Conservation (phyloP, 768 basidiomycete genomes). For the Mycena leptocephala region DNA sequence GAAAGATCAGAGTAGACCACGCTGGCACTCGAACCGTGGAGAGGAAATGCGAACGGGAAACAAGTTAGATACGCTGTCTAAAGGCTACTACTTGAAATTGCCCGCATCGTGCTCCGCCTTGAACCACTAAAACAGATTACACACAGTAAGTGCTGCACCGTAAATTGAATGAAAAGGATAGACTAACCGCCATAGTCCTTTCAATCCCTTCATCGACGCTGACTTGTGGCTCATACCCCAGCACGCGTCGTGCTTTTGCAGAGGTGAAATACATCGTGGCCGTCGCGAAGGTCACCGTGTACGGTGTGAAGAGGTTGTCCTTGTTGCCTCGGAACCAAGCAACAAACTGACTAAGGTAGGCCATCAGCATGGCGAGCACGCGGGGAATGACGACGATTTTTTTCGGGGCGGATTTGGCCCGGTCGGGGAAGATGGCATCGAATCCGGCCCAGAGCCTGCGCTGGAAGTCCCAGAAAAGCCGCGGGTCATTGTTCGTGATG, state of each 20-base stretch:
- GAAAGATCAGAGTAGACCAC: no score
- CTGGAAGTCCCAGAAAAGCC: slow-evolving; percentile 83
- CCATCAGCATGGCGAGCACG: slow-evolving; percentile 40
- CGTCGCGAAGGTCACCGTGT: slow-evolving; percentile 25
- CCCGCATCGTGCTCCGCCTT: slow-evolving; percentile 18
- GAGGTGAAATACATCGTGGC: slow-evolving; percentile 17
- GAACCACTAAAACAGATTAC: neutral
- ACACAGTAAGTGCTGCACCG: neutral
- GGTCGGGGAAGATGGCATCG: slow-evolving; percentile 56
- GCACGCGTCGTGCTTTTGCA: slow-evolving; percentile 28
- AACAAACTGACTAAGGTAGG: slow-evolving; percentile 36
- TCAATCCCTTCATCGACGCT: slow-evolving; percentile 79
- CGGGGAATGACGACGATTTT: slow-evolving; percentile 27
- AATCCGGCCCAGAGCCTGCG: slow-evolving; percentile 70
- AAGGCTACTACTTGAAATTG: neutral
- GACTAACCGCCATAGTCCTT: slow-evolving; percentile 67
- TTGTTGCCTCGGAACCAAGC: slow-evolving; percentile 15
- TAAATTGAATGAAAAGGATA: neutral
- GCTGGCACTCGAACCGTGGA: no score
- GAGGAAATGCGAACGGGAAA: neutral
- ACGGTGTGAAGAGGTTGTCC: slow-evolving; percentile 6
- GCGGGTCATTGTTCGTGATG: slow-evolving; percentile 85
- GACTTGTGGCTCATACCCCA: slow-evolving; percentile 84
- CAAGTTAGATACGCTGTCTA: neutral
- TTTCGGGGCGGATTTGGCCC: slow-evolving; percentile 38